These are phyloP conservation scores for Plasmodium gonderi DNA, from an alignment of 169 alveolate genomes.

Conservation along the genomic window DNA sequence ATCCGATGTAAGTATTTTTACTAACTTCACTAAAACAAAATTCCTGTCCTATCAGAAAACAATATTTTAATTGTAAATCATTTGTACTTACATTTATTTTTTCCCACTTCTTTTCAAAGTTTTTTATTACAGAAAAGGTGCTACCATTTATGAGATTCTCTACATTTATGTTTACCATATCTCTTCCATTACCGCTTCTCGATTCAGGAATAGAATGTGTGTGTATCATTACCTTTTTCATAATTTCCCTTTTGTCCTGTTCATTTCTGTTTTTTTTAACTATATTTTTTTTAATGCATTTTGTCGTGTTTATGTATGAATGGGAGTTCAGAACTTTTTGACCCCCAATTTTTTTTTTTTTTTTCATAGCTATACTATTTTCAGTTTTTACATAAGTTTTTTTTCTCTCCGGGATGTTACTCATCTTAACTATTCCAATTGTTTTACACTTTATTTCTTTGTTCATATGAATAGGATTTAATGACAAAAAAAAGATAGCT, in stretches of 20 bases:
- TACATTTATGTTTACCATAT: neutral
- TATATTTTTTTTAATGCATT: neutral
- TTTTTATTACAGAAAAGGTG: slow-evolving; percentile 20
- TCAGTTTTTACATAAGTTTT: neutral
- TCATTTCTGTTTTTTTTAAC: neutral
- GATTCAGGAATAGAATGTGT: neutral
- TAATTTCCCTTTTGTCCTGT: neutral
- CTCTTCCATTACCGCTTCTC: neutral
- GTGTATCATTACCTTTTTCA: neutral
- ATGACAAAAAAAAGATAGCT: neutral
- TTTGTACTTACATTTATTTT: slow-evolving; percentile 12
- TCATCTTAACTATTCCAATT: neutral
- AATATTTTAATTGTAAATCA: slow-evolving; percentile 56
- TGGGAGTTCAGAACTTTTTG: neutral
- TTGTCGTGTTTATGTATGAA: neutral
- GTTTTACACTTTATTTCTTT: neutral
- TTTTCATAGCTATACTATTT: neutral
- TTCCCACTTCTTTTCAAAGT: slow-evolving; percentile 33
- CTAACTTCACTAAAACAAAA: slow-evolving; percentile 53
- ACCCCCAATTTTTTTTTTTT: neutral
- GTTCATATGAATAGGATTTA: neutral
- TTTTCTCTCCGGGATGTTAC: neutral
- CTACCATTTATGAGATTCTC: neutral
- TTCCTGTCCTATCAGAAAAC: slow-evolving; percentile 68
- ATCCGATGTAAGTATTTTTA: slow-evolving; percentile 18